A percentile compares a stretch with the other conserved stretches of the same genome.
Evolutionary conservation across 2,329 filamentous ascomycete genomes (phyloP).

Genomic region (Ceratocystis harringtonii): DNA sequence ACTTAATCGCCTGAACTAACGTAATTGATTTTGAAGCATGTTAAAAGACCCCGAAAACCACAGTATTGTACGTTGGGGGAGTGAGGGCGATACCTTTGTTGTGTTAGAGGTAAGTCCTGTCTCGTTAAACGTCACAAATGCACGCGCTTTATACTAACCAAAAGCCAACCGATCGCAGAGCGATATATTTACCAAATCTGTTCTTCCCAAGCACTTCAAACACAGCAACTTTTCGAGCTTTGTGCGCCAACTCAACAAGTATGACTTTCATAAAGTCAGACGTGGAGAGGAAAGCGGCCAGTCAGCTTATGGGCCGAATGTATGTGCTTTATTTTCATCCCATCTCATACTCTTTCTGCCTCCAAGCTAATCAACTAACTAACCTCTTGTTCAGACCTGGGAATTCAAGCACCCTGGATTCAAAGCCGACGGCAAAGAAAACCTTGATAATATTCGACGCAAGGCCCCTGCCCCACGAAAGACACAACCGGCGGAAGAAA

Average conservation of each 20-base stretch:
- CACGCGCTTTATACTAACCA: slow-evolving; percentile 6
- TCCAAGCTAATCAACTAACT: not conserved
- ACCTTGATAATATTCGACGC: slow-evolving; percentile 85
- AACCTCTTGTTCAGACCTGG: slow-evolving; percentile 47
- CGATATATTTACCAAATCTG: slow-evolving; percentile 94
- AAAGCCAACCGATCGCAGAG: slow-evolving; percentile 41
- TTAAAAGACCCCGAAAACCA: slow-evolving; percentile 87
- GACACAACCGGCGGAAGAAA: slow-evolving; percentile 48
- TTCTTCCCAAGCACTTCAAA: slow-evolving; percentile 96
- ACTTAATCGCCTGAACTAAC: slow-evolving; percentile 17
- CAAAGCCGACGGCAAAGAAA: slow-evolving; percentile 87
- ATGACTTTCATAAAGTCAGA: slow-evolving; percentile 96
- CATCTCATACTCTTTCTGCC: not conserved
- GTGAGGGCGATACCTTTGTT: slow-evolving; percentile 89
- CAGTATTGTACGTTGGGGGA: slow-evolving; percentile 87
- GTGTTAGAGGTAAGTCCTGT: slow-evolving; percentile 63
- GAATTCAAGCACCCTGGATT: slow-evolving; percentile 98
- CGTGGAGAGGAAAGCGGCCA: slow-evolving; percentile 26
- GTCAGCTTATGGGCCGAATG: slow-evolving; percentile 59
- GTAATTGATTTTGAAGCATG: slow-evolving; percentile 50
- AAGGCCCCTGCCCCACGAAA: slow-evolving; percentile 91
- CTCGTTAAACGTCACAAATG: not conserved
- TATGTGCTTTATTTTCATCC: slow-evolving; percentile 28
- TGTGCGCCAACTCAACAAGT: slow-evolving; percentile 90
- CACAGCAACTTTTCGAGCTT: slow-evolving; percentile 98